phyloP scores from a whole-genome alignment of 2,329 filamentous ascomycete genomes.

The Trichothecium sympodiale region DNA sequence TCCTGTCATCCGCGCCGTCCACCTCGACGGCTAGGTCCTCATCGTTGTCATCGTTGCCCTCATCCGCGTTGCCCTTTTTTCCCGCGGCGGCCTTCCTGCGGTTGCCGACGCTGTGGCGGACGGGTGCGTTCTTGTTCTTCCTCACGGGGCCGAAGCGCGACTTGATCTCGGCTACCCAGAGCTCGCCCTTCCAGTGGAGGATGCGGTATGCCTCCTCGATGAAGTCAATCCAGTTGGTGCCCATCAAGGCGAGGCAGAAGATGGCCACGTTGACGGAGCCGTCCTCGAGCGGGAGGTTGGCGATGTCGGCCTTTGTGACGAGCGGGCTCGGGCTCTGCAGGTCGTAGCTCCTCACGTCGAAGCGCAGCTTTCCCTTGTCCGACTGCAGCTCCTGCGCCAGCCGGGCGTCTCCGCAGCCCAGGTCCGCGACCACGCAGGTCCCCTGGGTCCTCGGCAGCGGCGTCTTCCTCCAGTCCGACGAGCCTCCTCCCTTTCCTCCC shows the following conservation, averaged over 20 bases:
- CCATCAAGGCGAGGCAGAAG: slow-evolving; percentile 96
- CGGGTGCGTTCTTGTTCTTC: slow-evolving; percentile 22
- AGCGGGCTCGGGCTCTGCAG: slow-evolving; percentile 65
- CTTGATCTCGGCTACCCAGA: slow-evolving; percentile 97
- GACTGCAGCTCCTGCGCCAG: slow-evolving; percentile 59
- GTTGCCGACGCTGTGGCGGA: slow-evolving; percentile 63
- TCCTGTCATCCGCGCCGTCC: slow-evolving; percentile 52
- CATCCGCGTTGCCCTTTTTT: slow-evolving; percentile 34
- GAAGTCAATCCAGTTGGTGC: slow-evolving; percentile 96
- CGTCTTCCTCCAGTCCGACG: slow-evolving; percentile 9
- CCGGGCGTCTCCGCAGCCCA: slow-evolving; percentile 87
- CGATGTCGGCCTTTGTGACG: slow-evolving; percentile 83
- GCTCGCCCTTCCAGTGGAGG: slow-evolving; percentile 85
- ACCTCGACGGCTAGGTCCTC: slow-evolving; percentile 58
- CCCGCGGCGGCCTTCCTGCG: slow-evolving; percentile 40
- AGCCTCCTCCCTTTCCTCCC: slow-evolving; percentile 1
- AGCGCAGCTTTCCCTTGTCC: slow-evolving; percentile 52
- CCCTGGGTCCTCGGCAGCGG: slow-evolving; percentile 64
- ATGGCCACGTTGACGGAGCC: slow-evolving; percentile 75
- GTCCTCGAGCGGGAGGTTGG: slow-evolving; percentile 65
- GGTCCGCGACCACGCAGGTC: slow-evolving; percentile 70
- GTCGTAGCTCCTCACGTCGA: slow-evolving; percentile 78
- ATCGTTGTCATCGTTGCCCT: slow-evolving; percentile 32
- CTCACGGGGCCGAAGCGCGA: slow-evolving; percentile 55
- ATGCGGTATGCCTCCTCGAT: slow-evolving; percentile 92